Percentiles rank a stretch among this genome's conserved stretches.
Evolutionary conservation across 805 yeast genomes (phyloP).

Genomic region (Saturnispora hagleri): DNA sequence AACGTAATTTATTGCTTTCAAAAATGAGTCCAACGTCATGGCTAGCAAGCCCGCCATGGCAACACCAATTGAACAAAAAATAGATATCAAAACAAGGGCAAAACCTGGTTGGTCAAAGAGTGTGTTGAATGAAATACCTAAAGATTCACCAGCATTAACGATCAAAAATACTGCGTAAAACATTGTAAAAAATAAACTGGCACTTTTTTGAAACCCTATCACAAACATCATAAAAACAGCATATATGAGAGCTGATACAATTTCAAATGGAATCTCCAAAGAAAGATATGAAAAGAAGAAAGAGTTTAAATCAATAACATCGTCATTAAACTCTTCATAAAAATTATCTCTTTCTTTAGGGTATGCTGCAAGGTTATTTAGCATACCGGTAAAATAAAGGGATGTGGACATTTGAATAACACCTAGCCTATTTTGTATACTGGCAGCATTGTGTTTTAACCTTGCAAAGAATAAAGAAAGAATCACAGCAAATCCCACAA

Average conservation of each 20-base stretch:
- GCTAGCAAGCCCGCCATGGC: constrained; percentile 85
- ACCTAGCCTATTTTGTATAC: constrained; percentile 64
- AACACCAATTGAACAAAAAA: constrained; percentile 58
- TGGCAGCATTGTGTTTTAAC: constrained; percentile 35
- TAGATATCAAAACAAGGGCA: constrained; percentile 65
- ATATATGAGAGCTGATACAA: constrained; percentile 49
- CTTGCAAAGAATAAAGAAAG: constrained; percentile 64
- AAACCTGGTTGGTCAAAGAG: constrained; percentile 67
- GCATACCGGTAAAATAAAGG: constrained; percentile 69
- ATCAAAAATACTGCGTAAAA: constrained; percentile 45
- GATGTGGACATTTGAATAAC: constrained; percentile 65
- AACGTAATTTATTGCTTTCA: constrained; percentile 64
- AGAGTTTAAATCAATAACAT: constrained; percentile 54
- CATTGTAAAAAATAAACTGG: constrained; percentile 57
- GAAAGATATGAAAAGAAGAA: constrained; percentile 53
- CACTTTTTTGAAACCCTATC: constrained; percentile 63
- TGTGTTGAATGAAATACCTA: constrained; percentile 75
- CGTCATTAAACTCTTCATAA: constrained; percentile 70
- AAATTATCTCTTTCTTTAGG: constrained; percentile 68
- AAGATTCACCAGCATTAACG: constrained; percentile 71
- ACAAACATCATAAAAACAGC: constrained; percentile 57
- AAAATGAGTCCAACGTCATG: constrained; percentile 58
- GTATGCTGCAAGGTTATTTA: constrained; percentile 67
- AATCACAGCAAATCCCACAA: constrained; percentile 52
- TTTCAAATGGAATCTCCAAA: constrained; percentile 62